A percentile compares a stretch with the other conserved stretches of the same genome.
Evolutionary conservation across 495 filamentous ascomycete genomes (phyloP).

Genomic region (Coniosporium apollinis): DNA sequence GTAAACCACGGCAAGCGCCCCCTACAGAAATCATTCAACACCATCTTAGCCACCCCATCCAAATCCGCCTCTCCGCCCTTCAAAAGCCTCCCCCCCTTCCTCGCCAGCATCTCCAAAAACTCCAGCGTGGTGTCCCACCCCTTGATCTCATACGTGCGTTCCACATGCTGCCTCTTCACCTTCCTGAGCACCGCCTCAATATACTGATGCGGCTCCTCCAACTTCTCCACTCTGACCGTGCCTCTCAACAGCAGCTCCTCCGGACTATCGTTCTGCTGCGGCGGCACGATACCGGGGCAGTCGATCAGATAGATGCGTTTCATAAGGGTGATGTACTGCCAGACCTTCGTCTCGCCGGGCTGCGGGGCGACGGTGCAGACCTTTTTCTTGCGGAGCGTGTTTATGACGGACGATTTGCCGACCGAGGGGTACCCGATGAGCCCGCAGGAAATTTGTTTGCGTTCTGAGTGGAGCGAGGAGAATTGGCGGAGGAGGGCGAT

Average conservation of each 20-base stretch:
- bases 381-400: constrained; percentile 57
- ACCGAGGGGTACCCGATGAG: constrained; percentile 29
- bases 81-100: constrained; percentile 72
- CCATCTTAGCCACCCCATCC: constrained; percentile 88
- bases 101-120: constrained; percentile 72
- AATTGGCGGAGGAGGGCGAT: constrained; percentile 53
- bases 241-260: constrained; percentile 85
- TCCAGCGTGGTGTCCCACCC: constrained; percentile 52
- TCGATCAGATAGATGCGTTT: constrained; percentile 94
- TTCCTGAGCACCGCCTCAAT: constrained; percentile 64
- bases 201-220: constrained; percentile 90
- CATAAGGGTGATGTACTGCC: constrained; percentile 97
- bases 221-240: constrained; percentile 85
- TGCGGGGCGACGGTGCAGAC: constrained; percentile 92
- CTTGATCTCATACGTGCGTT: constrained; percentile 80
- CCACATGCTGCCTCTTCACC: constrained; percentile 73
- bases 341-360: constrained; percentile 89
- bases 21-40: constrained; percentile 84
- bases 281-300: constrained; percentile 89
- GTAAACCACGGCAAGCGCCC: constrained; percentile 96
- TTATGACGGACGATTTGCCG: constrained; percentile 26
- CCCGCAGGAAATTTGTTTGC: constrained; percentile 51
- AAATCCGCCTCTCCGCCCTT: constrained; percentile 85
- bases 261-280: constrained; percentile 60
- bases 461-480: constrained; percentile 70